These are phyloP conservation scores for Eimeria acervulina DNA, from an alignment of 169 alveolate genomes.

Conservation along the genomic window DNA sequence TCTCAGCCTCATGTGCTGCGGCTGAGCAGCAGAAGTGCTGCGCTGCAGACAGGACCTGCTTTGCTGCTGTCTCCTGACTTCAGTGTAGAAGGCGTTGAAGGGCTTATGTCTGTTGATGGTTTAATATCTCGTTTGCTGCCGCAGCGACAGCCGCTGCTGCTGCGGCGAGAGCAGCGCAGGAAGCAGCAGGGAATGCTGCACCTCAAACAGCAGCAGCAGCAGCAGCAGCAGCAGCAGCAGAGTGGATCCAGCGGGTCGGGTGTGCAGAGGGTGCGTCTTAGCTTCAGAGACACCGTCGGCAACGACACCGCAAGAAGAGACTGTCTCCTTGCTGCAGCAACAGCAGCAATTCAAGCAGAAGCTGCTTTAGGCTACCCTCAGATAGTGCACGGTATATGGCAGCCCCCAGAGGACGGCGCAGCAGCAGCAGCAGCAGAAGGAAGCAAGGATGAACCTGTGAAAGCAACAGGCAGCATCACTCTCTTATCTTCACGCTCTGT, in stretches of 20 bases:
- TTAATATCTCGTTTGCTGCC: neutral
- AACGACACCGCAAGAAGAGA: constrained; percentile 14
- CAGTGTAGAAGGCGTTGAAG: constrained; percentile 78
- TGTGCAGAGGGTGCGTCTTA: constrained; percentile 30
- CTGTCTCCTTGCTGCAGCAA: constrained; percentile 74
- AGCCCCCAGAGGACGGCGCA: neutral
- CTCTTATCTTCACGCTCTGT: constrained; percentile 46
- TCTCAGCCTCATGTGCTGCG: constrained; percentile 65
- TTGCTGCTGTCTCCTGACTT: constrained; percentile 80
- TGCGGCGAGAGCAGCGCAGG: constrained; percentile 64
- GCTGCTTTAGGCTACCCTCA: constrained; percentile 76
- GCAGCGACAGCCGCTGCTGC: constrained; percentile 67
- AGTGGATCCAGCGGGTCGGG: neutral
- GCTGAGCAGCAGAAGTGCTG: constrained; percentile 59
- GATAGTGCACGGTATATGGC: constrained; percentile 77
- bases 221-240: constrained; percentile 71
- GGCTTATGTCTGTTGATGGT: constrained; percentile 80
- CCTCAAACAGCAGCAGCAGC: constrained; percentile 61
- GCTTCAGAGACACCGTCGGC: neutral
- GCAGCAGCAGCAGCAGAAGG: neutral
- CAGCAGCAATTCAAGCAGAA: constrained; percentile 34
- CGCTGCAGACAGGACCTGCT: constrained; percentile 41
- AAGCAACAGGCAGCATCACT: neutral
- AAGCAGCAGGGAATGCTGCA: too few relatives aligned
- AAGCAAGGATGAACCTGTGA: neutral